Percentiles rank a stretch among this genome's conserved stretches.
Conservation (phyloP, 306 rosid species). For the Morella rubra region DNA sequence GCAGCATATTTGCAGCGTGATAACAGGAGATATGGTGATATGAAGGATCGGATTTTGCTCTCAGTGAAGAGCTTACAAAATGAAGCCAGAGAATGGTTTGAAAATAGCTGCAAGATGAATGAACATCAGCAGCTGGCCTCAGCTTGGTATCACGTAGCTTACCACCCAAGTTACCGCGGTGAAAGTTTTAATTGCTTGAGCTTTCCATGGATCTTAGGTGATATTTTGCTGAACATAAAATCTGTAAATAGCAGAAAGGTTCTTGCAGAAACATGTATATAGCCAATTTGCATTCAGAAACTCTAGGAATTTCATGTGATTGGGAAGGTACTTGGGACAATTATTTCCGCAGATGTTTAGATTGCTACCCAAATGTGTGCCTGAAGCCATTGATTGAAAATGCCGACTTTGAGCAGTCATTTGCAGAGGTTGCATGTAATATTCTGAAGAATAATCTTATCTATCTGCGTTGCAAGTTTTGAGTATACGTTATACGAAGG, state of each 20-base stretch:
- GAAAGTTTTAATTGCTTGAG: slow-evolving; percentile 52
- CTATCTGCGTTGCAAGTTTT: too few relatives aligned
- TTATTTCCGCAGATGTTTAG: too few relatives aligned
- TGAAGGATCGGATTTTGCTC: slow-evolving; percentile 73
- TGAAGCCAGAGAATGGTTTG: slow-evolving; percentile 75
- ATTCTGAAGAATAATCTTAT: too few relatives aligned
- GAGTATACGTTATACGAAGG: too few relatives aligned
- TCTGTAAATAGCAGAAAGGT: slow-evolving; percentile 32
- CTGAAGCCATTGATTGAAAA: too few relatives aligned
- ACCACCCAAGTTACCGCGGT: slow-evolving; percentile 45
- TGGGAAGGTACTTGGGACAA: too few relatives aligned
- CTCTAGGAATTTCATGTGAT: not conserved
- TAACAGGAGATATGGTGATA: slow-evolving; percentile 68
- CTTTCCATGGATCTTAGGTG: slow-evolving; percentile 88
- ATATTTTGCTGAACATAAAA: slow-evolving; percentile 60
- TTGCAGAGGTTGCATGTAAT: too few relatives aligned
- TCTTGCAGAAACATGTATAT: not conserved
- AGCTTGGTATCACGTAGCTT: slow-evolving; percentile 91
- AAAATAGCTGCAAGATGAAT: slow-evolving; percentile 44
- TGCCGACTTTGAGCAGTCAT: too few relatives aligned
- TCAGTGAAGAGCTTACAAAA: slow-evolving; percentile 54
- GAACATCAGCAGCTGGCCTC: slow-evolving; percentile 59
- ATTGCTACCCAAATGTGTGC: too few relatives aligned
- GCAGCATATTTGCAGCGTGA: slow-evolving; percentile 84
- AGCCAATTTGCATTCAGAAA: not conserved